Percentiles rank a stretch among this genome's conserved stretches.
Conservation (phyloP, 2,329 filamentous ascomycete species). For the Cadophora sp. region DNA sequence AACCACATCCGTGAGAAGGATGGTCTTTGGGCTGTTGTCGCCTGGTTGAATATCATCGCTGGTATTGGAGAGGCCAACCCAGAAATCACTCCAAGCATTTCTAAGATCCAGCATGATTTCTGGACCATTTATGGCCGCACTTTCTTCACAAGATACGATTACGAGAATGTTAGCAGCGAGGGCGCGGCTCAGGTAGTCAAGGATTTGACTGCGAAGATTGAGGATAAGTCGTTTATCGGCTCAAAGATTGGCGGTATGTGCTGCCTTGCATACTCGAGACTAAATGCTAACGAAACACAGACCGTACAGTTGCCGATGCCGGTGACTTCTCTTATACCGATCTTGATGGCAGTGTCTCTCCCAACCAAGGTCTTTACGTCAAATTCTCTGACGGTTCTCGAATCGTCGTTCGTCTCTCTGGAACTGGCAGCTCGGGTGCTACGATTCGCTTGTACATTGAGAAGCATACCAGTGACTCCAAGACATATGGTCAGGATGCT, state of each 20-base stretch:
- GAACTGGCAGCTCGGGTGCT: conserved; percentile 92
- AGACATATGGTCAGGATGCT: conserved; percentile 80
- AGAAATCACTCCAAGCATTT: conserved; percentile 85
- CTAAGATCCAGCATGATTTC: conserved; percentile 96
- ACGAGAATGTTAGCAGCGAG: conserved; percentile 91
- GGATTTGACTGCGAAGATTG: conserved; percentile 80
- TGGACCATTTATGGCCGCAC: conserved; percentile 96
- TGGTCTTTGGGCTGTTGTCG: conserved; percentile 94
- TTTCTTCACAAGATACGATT: conserved; percentile 99
- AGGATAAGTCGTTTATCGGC: conserved; percentile 76
- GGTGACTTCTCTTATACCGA: conserved; percentile 99
- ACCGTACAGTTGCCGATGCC: conserved; percentile 83
- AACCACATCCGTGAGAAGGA: conserved; percentile 99
- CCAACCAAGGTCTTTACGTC: conserved; percentile 95
- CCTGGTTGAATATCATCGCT: conserved; percentile 98
- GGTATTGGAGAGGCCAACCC: conserved; percentile 85
- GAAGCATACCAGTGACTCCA: conserved; percentile 85
- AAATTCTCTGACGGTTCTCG: conserved; percentile 94
- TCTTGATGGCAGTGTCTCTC: conserved; percentile 93
- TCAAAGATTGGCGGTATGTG: conserved; percentile 74
- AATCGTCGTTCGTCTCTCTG: conserved; percentile 92
- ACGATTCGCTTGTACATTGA: conserved; percentile 98
- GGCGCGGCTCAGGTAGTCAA: conserved; percentile 90
- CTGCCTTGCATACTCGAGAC: conserved; percentile 35
- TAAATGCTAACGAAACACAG: conserved; percentile 45